phyloP scores from a whole-genome alignment of 108 stramenopile genomes.

The Tribonema minus region DNA sequence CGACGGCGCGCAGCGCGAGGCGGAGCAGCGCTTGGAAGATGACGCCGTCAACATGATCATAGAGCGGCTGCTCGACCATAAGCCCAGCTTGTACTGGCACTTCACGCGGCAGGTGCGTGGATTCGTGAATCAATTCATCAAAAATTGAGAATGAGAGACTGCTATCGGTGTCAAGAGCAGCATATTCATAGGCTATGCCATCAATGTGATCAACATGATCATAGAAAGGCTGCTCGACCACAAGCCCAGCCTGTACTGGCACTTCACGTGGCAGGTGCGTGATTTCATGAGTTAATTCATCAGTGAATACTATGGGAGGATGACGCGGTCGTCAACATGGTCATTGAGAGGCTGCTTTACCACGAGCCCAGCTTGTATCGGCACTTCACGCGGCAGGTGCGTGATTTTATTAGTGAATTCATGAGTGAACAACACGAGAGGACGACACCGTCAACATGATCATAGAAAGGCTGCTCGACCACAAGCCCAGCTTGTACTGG shows the following conservation, averaged over 20 bases:
- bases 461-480: constrained; percentile 57
- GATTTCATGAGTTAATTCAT: no score
- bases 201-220: constrained; percentile 53
- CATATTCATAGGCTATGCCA: no score
- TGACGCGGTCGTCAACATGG: no score
- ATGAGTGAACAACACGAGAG: no score
- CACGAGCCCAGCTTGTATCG: constrained; percentile 34
- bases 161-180: no score
- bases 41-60: constrained; percentile 55
- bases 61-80: constrained; percentile 57
- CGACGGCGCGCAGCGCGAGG: constrained; percentile 26
- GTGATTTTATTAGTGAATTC: no score
- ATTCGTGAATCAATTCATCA: no score
- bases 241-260: constrained; percentile 59
- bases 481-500: constrained; percentile 58
- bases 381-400: constrained; percentile 32
- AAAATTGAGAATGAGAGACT: no score
- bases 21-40: constrained; percentile 40
- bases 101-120: constrained; percentile 43
- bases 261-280: constrained; percentile 49
- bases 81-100: constrained; percentile 59
- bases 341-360: constrained; percentile 42
- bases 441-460: constrained; percentile 52
- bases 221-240: constrained; percentile 57
- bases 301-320: no score